Evolutionary conservation across 2,329 filamentous ascomycete species (phyloP).

Genomic region (Diaporthe australafricana): DNA sequence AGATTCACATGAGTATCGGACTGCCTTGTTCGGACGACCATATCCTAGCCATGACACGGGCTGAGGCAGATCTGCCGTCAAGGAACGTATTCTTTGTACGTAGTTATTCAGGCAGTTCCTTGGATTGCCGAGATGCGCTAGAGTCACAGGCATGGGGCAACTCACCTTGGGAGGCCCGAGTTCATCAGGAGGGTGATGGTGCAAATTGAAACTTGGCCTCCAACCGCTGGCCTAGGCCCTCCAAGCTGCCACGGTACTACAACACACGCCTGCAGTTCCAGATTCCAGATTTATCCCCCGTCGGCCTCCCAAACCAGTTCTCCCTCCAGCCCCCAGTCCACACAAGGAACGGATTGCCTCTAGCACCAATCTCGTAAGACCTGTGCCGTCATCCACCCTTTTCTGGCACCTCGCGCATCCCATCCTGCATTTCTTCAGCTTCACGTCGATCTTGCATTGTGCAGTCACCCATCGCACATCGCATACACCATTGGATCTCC

Average conservation of each 20-base stretch:
- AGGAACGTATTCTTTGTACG: neutral
- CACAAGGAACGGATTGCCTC: constrained; percentile 20
- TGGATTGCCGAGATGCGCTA: constrained; percentile 33
- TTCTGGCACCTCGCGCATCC: constrained; percentile 17
- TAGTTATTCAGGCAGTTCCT: neutral
- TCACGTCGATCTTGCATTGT: constrained; percentile 18
- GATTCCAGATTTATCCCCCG: neutral
- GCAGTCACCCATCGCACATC: constrained; percentile 1
- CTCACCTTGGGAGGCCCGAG: constrained; percentile 20
- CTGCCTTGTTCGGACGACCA: neutral
- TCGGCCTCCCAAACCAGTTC: constrained; percentile 25
- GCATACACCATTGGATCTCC: neutral
- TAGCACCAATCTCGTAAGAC: constrained; percentile 35
- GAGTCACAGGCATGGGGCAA: constrained; percentile 20
- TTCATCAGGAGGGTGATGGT: constrained; percentile 24
- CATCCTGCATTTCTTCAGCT: constrained; percentile 12
- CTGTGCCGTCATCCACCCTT: constrained; percentile 36
- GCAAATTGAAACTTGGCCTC: constrained; percentile 34
- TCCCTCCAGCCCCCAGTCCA: constrained; percentile 14
- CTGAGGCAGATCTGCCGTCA: neutral
- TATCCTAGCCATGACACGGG: neutral
- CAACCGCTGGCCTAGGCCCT: constrained; percentile 22
- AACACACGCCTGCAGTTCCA: neutral
- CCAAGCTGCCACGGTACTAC: neutral
- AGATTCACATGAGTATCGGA: neutral